phyloP scores from a whole-genome alignment of 331 rosid species.

The Telfairia occidentalis region DNA sequence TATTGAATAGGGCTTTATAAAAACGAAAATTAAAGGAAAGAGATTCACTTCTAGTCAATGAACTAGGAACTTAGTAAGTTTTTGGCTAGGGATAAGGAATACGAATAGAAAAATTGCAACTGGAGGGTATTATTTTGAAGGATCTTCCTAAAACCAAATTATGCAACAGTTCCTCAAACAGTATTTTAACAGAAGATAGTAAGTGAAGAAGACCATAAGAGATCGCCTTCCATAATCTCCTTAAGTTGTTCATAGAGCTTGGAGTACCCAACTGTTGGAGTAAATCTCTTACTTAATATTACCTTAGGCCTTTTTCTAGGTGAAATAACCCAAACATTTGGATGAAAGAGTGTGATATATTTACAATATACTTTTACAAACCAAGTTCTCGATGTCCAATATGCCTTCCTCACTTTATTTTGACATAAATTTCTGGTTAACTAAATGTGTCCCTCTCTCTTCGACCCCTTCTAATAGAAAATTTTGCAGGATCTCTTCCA shows the following conservation, averaged over 20 bases:
- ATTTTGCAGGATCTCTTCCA: not conserved
- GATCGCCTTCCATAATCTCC: not conserved
- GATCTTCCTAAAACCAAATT: not conserved
- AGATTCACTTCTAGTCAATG: not conserved
- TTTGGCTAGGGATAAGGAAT: not conserved
- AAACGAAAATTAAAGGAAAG: not conserved
- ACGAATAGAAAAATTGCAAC: not conserved
- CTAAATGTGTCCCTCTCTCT: not conserved
- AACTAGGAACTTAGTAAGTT: not conserved
- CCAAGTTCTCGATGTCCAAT: not conserved
- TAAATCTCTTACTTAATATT: not conserved
- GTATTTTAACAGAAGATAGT: not conserved
- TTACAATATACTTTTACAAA: too few relatives aligned
- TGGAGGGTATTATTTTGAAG: not conserved
- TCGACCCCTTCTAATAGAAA: not conserved
- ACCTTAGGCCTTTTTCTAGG: not conserved
- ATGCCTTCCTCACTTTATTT: not conserved
- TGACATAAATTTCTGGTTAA: not conserved
- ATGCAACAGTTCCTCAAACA: not conserved
- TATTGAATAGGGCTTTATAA: not conserved
- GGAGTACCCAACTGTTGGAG: not conserved
- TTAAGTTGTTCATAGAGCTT: not conserved
- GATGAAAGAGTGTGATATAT: not conserved
- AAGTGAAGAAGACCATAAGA: not conserved
- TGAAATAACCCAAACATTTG: not conserved